Evolutionary conservation across 192 early-diverging fungal species (phyloP).

Genomic region (Irineochytrium annulatum): DNA sequence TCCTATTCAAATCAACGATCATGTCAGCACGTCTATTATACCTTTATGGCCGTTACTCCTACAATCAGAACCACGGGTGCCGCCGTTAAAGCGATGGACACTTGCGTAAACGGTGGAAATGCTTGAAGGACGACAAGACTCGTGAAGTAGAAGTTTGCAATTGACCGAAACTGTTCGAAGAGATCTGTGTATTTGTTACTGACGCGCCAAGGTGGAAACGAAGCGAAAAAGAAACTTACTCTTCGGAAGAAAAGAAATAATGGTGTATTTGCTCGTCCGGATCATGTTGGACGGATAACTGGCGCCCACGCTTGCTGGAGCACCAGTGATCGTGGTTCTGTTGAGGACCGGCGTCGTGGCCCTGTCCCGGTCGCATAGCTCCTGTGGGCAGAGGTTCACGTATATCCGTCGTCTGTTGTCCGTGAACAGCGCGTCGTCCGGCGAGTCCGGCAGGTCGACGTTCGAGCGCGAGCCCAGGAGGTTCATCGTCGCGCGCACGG

Average conservation of each 20-base stretch:
- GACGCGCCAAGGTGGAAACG: constrained; percentile 56
- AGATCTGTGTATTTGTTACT: constrained; percentile 58
- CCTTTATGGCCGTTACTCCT: constrained; percentile 42
- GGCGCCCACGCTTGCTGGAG: too few relatives aligned
- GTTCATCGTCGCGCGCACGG: too few relatives aligned
- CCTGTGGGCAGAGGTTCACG: too few relatives aligned
- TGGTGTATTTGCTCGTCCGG: constrained; percentile 87
- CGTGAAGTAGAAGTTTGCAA: constrained; percentile 96
- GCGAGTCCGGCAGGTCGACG: background rate
- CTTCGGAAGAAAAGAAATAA: constrained; percentile 86
- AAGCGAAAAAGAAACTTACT: constrained; percentile 88
- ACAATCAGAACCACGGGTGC: constrained; percentile 49
- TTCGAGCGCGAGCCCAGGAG: constrained; percentile 21
- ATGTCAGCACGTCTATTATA: too few relatives aligned
- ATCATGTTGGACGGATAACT: constrained; percentile 48
- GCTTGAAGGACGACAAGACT: constrained; percentile 77
- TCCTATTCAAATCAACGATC: constrained; percentile 50
- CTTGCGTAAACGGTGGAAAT: constrained; percentile 62
- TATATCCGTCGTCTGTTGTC: too few relatives aligned
- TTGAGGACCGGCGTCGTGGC: too few relatives aligned
- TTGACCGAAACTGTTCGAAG: constrained; percentile 92
- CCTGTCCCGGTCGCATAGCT: too few relatives aligned
- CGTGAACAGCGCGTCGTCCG: background rate
- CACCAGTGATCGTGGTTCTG: too few relatives aligned
- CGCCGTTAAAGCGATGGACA: constrained; percentile 39